Percentiles rank a stretch among this genome's conserved stretches.
Conservation (phyloP, 768 basidiomycete species). For the Tricholoma furcatifolium region DNA sequence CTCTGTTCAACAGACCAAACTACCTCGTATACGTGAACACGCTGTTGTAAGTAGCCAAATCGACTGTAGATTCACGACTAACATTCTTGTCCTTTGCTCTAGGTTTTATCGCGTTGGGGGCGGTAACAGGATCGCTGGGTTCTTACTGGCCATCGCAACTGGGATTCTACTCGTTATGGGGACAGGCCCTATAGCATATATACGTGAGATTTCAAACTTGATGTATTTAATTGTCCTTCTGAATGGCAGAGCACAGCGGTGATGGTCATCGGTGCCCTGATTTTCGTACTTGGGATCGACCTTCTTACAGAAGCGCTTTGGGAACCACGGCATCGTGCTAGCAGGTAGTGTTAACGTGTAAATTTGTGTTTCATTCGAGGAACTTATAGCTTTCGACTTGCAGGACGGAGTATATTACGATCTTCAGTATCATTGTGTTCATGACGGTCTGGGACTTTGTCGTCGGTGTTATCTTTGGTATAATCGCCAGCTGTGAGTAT, state of each 20-base stretch:
- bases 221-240: not conserved
- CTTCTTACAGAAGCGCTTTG: constrained; percentile 94
- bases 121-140: constrained; percentile 76
- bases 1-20: constrained; percentile 53
- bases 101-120: constrained; percentile 95
- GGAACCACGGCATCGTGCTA: constrained; percentile 91
- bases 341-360: constrained; percentile 39
- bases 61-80: not conserved
- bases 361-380: constrained; percentile 11
- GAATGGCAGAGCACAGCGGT: constrained; percentile 53
- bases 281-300: constrained; percentile 93
- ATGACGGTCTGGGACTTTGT: constrained; percentile 98
- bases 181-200: constrained; percentile 86
- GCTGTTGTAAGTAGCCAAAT: constrained; percentile 45
- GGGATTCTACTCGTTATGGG: constrained; percentile 74
- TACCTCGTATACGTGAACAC: constrained; percentile 91
- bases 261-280: constrained; percentile 87
- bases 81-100: not conserved
- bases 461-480: constrained; percentile 88
- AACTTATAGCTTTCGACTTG: not conserved
- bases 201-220: constrained; percentile 57
- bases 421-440: constrained; percentile 80
- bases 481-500: constrained; percentile 81
- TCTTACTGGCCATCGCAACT: constrained; percentile 80
- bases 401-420: constrained; percentile 80